A percentile compares a stretch with the other conserved stretches of the same genome.
These are phyloP conservation scores for Trametes hirsuta DNA, from an alignment of 1,284 basidiomycete species.

Conservation along the genomic window DNA sequence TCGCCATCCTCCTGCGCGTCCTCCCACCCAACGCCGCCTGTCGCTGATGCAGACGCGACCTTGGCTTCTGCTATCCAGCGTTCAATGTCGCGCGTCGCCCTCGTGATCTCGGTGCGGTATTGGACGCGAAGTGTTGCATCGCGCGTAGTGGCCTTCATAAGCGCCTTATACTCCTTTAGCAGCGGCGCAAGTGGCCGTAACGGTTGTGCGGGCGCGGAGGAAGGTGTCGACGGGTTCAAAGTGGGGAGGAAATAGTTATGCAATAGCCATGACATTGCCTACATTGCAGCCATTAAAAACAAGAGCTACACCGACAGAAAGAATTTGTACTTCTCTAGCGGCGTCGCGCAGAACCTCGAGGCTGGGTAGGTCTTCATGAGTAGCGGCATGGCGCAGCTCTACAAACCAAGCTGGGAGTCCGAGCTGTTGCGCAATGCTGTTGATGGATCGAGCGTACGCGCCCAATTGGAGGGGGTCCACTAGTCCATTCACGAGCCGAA, in stretches of 20 bases:
- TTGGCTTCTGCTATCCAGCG: slow-evolving; percentile 77
- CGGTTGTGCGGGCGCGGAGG: slow-evolving; percentile 26
- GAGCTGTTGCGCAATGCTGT: slow-evolving; percentile 84
- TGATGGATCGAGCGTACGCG: slow-evolving; percentile 87
- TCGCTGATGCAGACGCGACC: slow-evolving; percentile 53
- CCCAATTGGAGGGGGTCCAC: slow-evolving; percentile 94
- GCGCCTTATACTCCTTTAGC: slow-evolving; percentile 69
- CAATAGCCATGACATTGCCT: slow-evolving; percentile 82
- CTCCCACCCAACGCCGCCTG: slow-evolving; percentile 45
- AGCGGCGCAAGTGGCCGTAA: slow-evolving; percentile 60
- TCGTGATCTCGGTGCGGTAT: slow-evolving; percentile 53
- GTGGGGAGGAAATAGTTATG: slow-evolving; percentile 80
- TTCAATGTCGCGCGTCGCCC: slow-evolving; percentile 59
- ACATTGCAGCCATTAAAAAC: background rate
- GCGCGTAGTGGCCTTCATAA: slow-evolving; percentile 61
- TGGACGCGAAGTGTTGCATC: slow-evolving; percentile 62
- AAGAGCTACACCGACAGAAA: too few species aligned
- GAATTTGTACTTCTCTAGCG: slow-evolving; percentile 61
- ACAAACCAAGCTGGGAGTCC: slow-evolving; percentile 90
- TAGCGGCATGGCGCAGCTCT: slow-evolving; percentile 93
- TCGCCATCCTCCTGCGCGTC: slow-evolving; percentile 38
- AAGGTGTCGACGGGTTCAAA: slow-evolving; percentile 57
- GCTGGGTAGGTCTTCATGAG: slow-evolving; percentile 94
- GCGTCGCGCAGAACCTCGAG: slow-evolving; percentile 81
- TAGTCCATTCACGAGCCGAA: slow-evolving; percentile 91